Percentiles rank a stretch among this genome's conserved stretches.
Evolutionary conservation across 2,329 filamentous ascomycete genomes (phyloP).

Genomic region (Apiospora marii): DNA sequence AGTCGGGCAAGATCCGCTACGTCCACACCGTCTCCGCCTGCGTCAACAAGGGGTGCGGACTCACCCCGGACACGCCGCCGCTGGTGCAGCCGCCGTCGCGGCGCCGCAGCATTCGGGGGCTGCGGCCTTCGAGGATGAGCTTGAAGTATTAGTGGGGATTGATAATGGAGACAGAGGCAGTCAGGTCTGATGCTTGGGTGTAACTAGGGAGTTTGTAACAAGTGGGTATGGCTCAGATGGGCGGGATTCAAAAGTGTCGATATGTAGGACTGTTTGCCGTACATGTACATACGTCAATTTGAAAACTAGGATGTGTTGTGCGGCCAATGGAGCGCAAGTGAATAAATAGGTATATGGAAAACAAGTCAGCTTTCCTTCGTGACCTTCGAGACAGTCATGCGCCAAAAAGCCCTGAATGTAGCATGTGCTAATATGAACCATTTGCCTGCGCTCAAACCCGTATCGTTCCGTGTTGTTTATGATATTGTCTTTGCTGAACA

Average conservation of each 20-base stretch:
- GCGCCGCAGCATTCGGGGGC: neutral
- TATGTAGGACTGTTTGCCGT: neutral
- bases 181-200: neutral
- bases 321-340: neutral
- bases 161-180: too few relatives aligned
- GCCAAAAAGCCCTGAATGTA: neutral
- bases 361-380: neutral
- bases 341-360: neutral
- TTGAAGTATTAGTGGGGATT: neutral
- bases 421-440: neutral
- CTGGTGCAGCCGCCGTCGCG: neutral
- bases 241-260: neutral
- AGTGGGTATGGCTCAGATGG: too few relatives aligned
- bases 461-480: neutral
- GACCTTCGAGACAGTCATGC: neutral
- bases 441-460: neutral
- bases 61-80: neutral
- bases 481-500: too few relatives aligned
- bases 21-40: constrained; percentile 37
- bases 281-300: neutral
- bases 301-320: neutral
- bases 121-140: neutral
- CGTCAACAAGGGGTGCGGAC: neutral
- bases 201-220: neutral
- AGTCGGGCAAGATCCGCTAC: constrained; percentile 41